Conservation (phyloP, 225 moss, liverwort and hornwort species). For the Ulota crispa region DNA sequence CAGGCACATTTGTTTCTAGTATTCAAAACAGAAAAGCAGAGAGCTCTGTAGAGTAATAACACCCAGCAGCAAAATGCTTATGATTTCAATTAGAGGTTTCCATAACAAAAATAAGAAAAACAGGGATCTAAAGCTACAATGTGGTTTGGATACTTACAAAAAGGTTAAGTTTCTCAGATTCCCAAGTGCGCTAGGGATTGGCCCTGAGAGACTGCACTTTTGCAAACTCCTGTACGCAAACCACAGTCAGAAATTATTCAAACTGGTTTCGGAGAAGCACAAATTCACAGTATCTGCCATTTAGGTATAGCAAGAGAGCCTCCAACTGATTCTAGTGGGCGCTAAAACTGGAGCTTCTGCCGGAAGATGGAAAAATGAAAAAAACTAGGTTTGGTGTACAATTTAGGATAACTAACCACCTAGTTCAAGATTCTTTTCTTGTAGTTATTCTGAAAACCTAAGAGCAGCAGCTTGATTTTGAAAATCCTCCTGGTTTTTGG, state of each 20-base stretch:
- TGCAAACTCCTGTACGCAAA: conserved; percentile 51
- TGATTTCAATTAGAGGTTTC: not conserved
- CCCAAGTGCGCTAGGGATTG: conserved; percentile 37
- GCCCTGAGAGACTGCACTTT: conserved; percentile 33
- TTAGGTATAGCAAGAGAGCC: not conserved
- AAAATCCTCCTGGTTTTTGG: too few species aligned
- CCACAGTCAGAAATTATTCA: not conserved
- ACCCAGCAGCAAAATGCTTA: not conserved
- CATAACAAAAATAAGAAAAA: not conserved
- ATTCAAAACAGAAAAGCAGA: not conserved
- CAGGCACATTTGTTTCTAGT: too few species aligned
- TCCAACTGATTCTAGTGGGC: not conserved
- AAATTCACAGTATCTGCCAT: not conserved
- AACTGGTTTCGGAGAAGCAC: not conserved
- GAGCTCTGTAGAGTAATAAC: not conserved
- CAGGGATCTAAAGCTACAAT: not conserved
- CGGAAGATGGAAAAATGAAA: too few species aligned
- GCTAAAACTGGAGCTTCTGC: too few species aligned
- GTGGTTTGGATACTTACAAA: conserved; percentile 31
- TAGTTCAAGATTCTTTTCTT: too few species aligned
- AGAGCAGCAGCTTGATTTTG: too few species aligned
- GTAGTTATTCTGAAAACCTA: too few species aligned
- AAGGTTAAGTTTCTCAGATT: conserved; percentile 32
- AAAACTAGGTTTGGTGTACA: too few species aligned
- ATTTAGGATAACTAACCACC: too few species aligned